Evolutionary conservation across 495 filamentous ascomycete species (phyloP).

Genomic region (Lineolata rhizophorae): DNA sequence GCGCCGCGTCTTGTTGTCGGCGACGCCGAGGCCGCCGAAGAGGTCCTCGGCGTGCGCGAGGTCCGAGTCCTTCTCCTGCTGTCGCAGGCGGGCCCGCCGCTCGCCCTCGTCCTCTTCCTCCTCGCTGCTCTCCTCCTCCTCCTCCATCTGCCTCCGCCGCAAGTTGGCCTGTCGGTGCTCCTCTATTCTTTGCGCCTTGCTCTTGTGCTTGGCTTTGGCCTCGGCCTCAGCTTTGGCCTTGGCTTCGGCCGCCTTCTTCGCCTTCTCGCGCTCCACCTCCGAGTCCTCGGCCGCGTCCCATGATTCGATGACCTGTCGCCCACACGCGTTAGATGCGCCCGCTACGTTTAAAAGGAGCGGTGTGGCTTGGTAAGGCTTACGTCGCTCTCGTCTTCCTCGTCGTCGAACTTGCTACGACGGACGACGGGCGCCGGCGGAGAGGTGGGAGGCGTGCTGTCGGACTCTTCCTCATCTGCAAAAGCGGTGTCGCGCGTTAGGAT

Average conservation of each 20-base stretch:
- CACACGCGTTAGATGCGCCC: conserved; percentile 8
- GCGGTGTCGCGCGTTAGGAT: neutral
- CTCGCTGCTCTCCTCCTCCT: conserved; percentile 34
- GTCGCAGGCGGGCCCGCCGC: conserved; percentile 46
- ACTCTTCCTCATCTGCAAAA: conserved; percentile 41
- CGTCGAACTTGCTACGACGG: conserved; percentile 57
- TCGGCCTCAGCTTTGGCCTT: conserved; percentile 79
- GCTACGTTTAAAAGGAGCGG: neutral
- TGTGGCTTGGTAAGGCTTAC: conserved; percentile 24
- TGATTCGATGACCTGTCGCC: conserved; percentile 69
- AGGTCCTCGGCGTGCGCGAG: conserved; percentile 81
- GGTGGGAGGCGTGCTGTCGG: conserved; percentile 36
- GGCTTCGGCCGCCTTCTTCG: conserved; percentile 59
- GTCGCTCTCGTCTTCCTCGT: conserved; percentile 70
- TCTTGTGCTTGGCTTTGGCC: conserved; percentile 85
- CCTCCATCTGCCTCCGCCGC: conserved; percentile 26
- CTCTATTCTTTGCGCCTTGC: conserved; percentile 68
- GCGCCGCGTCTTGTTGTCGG: conserved; percentile 10
- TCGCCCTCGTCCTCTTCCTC: conserved; percentile 48
- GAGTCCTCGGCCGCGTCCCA: conserved; percentile 97
- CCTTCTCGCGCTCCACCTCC: conserved; percentile 90
- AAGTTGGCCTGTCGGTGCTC: conserved; percentile 34
- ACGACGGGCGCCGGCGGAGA: conserved; percentile 33
- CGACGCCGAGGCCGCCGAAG: conserved; percentile 56
- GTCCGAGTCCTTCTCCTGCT: conserved; percentile 70